phyloP scores from a whole-genome alignment of 768 basidiomycete genomes.

The Saitozyma podzolica region DNA sequence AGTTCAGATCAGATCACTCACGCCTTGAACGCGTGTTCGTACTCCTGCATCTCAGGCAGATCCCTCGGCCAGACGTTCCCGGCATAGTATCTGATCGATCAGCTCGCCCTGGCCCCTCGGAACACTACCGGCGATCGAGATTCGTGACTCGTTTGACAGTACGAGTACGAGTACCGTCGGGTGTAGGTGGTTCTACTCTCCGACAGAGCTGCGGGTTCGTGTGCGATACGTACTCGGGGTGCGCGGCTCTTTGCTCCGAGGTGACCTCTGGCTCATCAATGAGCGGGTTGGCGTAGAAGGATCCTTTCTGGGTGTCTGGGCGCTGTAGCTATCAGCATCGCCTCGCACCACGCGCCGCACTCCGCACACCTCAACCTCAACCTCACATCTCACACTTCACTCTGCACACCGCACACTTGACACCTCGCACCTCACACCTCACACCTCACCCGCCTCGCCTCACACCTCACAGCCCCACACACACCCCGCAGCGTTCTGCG shows the following conservation, averaged over 20 bases:
- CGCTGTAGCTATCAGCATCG: constrained; percentile 14
- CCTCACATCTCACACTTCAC: no score
- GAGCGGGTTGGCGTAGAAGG: constrained; percentile 85
- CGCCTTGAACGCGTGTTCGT: constrained; percentile 84
- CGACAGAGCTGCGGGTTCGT: no score
- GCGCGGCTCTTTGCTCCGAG: constrained; percentile 58
- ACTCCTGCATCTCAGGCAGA: constrained; percentile 61
- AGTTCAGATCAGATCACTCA: constrained; percentile 57
- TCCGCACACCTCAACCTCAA: no score
- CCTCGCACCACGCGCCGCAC: no score
- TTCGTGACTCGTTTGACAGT: no score
- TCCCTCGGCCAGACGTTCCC: constrained; percentile 74
- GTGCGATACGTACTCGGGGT: constrained; percentile 60
- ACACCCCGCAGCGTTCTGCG: background rate
- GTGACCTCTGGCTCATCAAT: constrained; percentile 67
- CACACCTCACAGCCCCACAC: background rate
- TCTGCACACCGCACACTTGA: no score
- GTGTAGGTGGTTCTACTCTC: no score
- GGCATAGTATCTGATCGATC: constrained; percentile 64
- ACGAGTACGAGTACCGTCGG: no score
- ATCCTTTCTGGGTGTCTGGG: constrained; percentile 81
- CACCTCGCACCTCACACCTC: no score
- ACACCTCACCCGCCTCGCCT: background rate
- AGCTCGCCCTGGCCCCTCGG: background rate
- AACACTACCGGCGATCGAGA: background rate